These are phyloP conservation scores for Prunus fruticosa DNA, from an alignment of 306 rosid genomes.

Conservation along the genomic window DNA sequence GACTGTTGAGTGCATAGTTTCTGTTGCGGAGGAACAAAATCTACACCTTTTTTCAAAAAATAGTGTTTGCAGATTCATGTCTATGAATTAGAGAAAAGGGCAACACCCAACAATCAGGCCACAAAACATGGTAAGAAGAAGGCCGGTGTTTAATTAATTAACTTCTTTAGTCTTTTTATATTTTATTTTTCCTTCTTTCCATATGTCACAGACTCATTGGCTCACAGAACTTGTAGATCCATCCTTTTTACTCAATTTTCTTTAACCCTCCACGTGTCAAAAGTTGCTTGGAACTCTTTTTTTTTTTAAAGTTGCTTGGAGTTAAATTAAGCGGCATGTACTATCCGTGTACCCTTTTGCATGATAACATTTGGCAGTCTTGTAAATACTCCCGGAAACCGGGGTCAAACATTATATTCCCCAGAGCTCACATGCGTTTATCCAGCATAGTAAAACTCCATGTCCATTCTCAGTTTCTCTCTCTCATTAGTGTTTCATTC, in stretches of 20 bases:
- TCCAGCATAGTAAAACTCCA: background rate
- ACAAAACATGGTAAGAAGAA: slow-evolving; percentile 10
- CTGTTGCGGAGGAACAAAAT: background rate
- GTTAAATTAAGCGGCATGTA: background rate
- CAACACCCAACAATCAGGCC: slow-evolving; percentile 18
- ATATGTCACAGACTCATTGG: background rate
- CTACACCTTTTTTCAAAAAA: too few relatives aligned
- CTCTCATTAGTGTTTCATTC: background rate
- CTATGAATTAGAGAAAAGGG: background rate
- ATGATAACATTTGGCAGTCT: background rate
- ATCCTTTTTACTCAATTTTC: background rate
- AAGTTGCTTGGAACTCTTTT: background rate
- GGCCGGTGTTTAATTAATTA: slow-evolving; percentile 3
- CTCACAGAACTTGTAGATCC: background rate
- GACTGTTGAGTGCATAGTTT: too few relatives aligned
- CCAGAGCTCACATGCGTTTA: background rate
- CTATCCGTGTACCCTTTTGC: background rate
- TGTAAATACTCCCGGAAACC: background rate
- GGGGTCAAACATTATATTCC: background rate
- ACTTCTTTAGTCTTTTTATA: background rate
- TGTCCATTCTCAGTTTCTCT: background rate
- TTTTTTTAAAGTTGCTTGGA: background rate
- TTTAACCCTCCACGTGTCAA: background rate
- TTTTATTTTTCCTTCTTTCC: background rate
- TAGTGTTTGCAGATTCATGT: too few relatives aligned